Evolutionary conservation across 768 basidiomycete genomes (phyloP), one percentile per base, ranked within the genome.

Genomic region (Trametes gibbosa): DNA sequence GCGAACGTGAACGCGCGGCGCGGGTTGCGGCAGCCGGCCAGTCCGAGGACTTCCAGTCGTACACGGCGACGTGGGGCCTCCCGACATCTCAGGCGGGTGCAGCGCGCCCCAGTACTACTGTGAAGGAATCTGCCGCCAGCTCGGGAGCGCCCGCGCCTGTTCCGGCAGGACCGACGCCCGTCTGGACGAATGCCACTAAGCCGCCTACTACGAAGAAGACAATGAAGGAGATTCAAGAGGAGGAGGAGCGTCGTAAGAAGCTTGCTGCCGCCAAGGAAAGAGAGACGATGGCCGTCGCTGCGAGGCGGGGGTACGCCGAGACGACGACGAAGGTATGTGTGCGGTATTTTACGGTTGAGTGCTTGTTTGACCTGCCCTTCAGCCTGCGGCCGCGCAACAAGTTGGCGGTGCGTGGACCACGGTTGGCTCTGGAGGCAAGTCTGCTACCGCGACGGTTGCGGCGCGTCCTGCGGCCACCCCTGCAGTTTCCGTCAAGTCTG

Each of bases 171-270:
- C 29, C 66, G 12, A 45, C 72, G 0, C 59, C 69, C 2, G 92
- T 91, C 19, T 96, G 94, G 92, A 89, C 86, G 10, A 84, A 80
- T 65, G 75, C 81, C 16, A 74, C 73, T 24, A 86, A 85, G 68
- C 72, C 80, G 7, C 75, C 76, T 10, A 70, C 77, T 2, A 70
- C 81, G 7, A 95, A 93, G 79, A 97, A 94, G 80, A 91, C 92
- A 1, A 88, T 99, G 87, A 98, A 96, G 77, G 95, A 99, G 77
- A 99, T 99, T 40, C 92, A 96, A 69, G 96, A 98, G 73, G 97
- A 99, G 67, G 97, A 99, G 69, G 93, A 96, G 73, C 83, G 77
- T 63, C 82, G 89, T 62, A 95, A 93, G 79, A 90, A 86, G 73
- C 63, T 66, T 27, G 56, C 53, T 21, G 78, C 78, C 0, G 73